Conservation (phyloP, 1,139 yeast species). For the Scheffersomyces stambukii region DNA sequence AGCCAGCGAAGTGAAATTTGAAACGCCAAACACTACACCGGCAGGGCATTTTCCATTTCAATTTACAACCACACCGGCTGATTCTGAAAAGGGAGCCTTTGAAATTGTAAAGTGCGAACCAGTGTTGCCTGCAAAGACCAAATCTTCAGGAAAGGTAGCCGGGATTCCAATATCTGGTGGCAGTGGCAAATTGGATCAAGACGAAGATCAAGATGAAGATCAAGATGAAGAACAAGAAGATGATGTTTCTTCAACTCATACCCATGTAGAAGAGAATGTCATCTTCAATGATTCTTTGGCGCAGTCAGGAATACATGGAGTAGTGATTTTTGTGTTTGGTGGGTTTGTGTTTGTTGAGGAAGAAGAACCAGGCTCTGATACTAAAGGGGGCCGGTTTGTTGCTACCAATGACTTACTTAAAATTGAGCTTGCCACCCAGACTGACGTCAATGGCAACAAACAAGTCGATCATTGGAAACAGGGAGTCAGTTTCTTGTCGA, state of each 20-base stretch:
- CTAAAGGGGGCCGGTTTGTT: conserved; percentile 15
- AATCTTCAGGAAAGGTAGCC: not conserved
- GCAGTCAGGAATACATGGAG: conserved; percentile 8
- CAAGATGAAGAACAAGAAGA: not conserved
- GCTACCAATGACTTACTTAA: conserved; percentile 36
- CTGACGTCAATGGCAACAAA: conserved; percentile 7
- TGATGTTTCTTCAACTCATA: conserved; percentile 2
- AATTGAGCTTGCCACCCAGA: conserved; percentile 25
- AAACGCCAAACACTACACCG: too few species aligned
- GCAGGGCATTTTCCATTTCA: too few species aligned
- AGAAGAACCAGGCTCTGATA: conserved; percentile 1
- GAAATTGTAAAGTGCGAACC: too few species aligned
- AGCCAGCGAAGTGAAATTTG: too few species aligned
- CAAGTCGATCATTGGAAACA: conserved; percentile 4
- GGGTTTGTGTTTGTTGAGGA: conserved; percentile 25
- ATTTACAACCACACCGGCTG: too few species aligned
- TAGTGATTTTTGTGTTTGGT: conserved; percentile 37
- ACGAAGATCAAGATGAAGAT: not conserved
- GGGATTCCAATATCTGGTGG: not conserved
- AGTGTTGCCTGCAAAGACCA: too few species aligned
- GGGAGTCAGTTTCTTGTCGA: conserved; percentile 15
- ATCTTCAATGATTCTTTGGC: conserved; percentile 10
- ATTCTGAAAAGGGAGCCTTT: too few species aligned
- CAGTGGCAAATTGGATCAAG: not conserved
- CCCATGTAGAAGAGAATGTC: conserved; percentile 3